Base-by-base conservation (phyloP, 1,284 basidiomycete species). In the Tremellales sp. region DNA sequence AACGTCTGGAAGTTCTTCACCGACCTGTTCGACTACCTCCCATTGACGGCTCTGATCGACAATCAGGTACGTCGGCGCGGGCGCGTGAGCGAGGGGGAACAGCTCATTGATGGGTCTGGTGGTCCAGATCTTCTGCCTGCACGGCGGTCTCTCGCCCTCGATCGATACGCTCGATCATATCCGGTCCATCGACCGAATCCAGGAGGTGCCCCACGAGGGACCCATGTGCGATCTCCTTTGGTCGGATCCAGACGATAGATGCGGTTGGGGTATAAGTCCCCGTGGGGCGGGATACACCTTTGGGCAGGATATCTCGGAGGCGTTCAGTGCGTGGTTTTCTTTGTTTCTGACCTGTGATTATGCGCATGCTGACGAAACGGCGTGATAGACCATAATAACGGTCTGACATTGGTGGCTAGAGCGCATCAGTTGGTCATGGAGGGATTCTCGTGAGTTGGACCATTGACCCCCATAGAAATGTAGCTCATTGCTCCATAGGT, bases 1-100 rank as follows among this genome's bases (percentile, higher is more conserved):
- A 98, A 97, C 70, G 95, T 99, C 39, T 99, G 94, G 94, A 87
- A 94, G 68, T 97, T 86, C 79, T 99, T 97, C 72, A 97, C 93
- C 68, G 95, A 99, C 77, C 78, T 99, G 45, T 99, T 99, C 71
- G 94, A 98, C 76, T 98, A 89, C 76, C 81, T 99, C 28, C 93
- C 94, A 47, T 80, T 98, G 60, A 97, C 93, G 36, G 94, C 94
- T 24, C 80, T 98, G 65, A 97, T 98, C 70, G 94, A 98, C 72
- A 93, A 95, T 72, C 93, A 97, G 82, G 92, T 94, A 67, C 63
- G 88, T 82, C 13, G 12, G 5, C 13, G 33, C 25, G 13, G 2
- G 26, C 39, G 21, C 10, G 14, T 22, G n/a, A n/a, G 8, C 10
- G 9, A 36, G 29, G 29, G 39, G 7, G 26, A 24, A 12, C 14